Percentiles rank a stretch among this genome's conserved stretches.
phyloP scores from a whole-genome alignment of 2,329 filamentous ascomycete genomes.

The Achaetomium macrosporum region DNA sequence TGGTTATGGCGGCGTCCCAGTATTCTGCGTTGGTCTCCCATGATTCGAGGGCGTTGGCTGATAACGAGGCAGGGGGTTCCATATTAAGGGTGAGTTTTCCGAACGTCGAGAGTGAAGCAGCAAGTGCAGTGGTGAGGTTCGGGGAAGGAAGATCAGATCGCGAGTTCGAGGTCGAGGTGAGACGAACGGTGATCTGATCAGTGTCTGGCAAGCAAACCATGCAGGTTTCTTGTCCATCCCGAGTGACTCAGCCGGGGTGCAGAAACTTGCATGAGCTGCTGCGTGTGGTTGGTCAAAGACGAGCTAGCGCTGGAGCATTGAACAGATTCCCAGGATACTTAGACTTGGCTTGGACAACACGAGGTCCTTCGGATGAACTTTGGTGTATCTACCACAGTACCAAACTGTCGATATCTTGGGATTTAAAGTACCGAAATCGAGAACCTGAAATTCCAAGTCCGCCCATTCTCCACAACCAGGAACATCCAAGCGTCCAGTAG shows the following conservation, averaged over 20 bases:
- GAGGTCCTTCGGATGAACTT: no score
- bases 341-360: no score
- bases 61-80: conserved; percentile 3
- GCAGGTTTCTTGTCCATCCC: neutral
- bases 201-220: neutral
- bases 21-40: conserved; percentile 39
- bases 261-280: neutral
- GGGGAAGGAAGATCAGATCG: neutral
- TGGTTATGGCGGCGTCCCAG: conserved; percentile 39
- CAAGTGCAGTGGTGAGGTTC: neutral
- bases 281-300: neutral
- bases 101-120: no score
- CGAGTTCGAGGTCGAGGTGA: neutral
- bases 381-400: no score
- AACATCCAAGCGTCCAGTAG: no score
- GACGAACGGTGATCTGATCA: neutral
- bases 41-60: conserved; percentile 23
- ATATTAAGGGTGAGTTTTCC: neutral
- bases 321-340: no score
- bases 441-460: no score
- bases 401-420: no score
- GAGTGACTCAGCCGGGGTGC: conserved; percentile 1
- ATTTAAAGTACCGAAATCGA: no score
- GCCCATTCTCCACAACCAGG: no score
- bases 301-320: no score